phyloP scores from a whole-genome alignment of 2,329 filamentous ascomycete genomes.

The Colletotrichum shisoi region DNA sequence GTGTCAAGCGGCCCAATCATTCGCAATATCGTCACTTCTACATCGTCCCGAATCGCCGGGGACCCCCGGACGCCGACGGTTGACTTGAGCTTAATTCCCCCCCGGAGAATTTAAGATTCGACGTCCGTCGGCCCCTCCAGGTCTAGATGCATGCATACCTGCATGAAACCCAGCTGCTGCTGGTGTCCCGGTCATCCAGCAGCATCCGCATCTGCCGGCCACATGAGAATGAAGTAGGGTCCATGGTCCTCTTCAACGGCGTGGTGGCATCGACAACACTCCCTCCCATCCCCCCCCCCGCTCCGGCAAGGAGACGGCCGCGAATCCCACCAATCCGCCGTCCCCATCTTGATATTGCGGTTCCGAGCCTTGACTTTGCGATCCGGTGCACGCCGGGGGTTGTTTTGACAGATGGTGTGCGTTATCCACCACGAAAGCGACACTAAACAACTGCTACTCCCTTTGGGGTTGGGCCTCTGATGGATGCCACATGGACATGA shows the following conservation, averaged over 20 bases:
- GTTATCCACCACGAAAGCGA: background rate
- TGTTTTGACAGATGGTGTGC: background rate
- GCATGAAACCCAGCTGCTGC: background rate
- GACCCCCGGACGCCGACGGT: slow-evolving; percentile 1
- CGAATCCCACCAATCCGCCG: slow-evolving; percentile 32
- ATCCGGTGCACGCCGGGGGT: background rate
- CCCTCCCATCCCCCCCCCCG: background rate
- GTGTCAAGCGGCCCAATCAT: slow-evolving; percentile 25
- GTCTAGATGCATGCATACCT: background rate
- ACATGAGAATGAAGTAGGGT: background rate
- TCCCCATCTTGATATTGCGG: slow-evolving; percentile 15
- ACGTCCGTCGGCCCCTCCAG: slow-evolving; percentile 19
- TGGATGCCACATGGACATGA: background rate
- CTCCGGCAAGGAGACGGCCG: slow-evolving; percentile 4
- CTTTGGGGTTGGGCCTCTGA: background rate
- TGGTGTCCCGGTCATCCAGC: background rate
- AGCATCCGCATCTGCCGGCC: background rate
- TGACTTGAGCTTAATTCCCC: background rate
- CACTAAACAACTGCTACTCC: background rate
- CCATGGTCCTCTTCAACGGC: background rate
- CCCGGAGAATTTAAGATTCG: slow-evolving; percentile 32
- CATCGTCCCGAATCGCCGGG: slow-evolving; percentile 9
- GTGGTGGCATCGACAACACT: background rate
- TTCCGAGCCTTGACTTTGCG: background rate
- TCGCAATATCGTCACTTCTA: background rate